Percentiles rank a stretch among this genome's conserved stretches.
phyloP scores from a whole-genome alignment of 345 rosid species.

The Angophora floribunda region DNA sequence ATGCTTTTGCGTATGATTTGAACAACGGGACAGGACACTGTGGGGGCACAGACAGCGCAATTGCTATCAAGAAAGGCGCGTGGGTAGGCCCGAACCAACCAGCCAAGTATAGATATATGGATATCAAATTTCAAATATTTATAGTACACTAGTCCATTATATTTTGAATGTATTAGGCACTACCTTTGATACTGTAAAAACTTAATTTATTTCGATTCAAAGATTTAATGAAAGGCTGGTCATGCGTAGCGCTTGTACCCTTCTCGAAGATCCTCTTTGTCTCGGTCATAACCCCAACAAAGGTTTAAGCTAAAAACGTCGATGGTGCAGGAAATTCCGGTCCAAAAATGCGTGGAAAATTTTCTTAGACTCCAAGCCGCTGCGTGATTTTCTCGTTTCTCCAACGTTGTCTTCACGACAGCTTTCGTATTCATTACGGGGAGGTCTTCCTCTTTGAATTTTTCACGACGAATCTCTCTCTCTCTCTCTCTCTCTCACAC shows the following conservation, averaged over 20 bases:
- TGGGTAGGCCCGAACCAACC: not conserved
- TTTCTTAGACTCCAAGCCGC: not conserved
- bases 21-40: not conserved
- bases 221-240: not conserved
- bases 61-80: not conserved
- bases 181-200: not conserved
- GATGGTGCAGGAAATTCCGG: not conserved
- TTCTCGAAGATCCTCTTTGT: not conserved
- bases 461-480: not conserved
- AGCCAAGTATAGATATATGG: not conserved
- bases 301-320: not conserved
- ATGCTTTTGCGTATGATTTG: not conserved
- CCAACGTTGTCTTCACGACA: not conserved
- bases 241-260: not conserved
- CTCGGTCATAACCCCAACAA: not conserved
- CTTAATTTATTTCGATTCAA: not conserved
- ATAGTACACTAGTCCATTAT: not conserved
- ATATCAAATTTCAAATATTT: not conserved
- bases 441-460: not conserved
- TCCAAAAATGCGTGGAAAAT: not conserved
- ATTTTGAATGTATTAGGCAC: not conserved
- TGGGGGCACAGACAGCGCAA: not conserved
- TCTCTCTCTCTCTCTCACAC: not conserved
- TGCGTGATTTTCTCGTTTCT: not conserved
- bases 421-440: not conserved